Percentiles rank a stretch among this genome's conserved stretches.
Conservation (phyloP, 352 stramenopile species). For the Phytopythium oedochilum region DNA sequence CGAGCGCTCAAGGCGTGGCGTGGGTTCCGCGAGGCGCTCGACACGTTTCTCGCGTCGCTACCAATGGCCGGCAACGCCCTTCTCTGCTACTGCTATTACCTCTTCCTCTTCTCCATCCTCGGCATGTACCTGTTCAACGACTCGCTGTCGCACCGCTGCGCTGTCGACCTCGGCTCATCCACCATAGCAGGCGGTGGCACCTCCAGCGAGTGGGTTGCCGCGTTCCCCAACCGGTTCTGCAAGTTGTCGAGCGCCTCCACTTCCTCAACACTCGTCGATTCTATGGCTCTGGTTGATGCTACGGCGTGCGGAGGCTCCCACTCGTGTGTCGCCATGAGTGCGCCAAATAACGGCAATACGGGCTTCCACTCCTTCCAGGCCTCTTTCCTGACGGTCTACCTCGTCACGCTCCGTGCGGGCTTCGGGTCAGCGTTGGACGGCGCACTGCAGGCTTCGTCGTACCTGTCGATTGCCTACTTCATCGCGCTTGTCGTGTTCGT, state of each 20-base stretch:
- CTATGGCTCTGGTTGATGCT: slow-evolving; percentile 5
- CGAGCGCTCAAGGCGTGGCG: slow-evolving; percentile 69
- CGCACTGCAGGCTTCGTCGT: slow-evolving; percentile 64
- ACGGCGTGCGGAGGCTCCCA: slow-evolving; percentile 7
- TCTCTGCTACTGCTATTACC: slow-evolving; percentile 82
- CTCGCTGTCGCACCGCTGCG: slow-evolving; percentile 71
- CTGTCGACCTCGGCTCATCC: slow-evolving; percentile 20
- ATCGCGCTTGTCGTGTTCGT: slow-evolving; percentile 78
- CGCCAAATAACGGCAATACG: slow-evolving; percentile 70
- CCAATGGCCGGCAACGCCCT: slow-evolving; percentile 72
- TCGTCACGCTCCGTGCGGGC: slow-evolving; percentile 72
- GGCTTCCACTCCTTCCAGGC: slow-evolving; percentile 83
- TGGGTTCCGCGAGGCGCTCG: slow-evolving; percentile 73
- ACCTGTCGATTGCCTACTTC: slow-evolving; percentile 77
- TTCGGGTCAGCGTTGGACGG: slow-evolving; percentile 76
- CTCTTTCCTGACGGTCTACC: slow-evolving; percentile 76
- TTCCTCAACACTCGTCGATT: slow-evolving; percentile 7
- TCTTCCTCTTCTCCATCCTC: slow-evolving; percentile 82
- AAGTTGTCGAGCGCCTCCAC: slow-evolving; percentile 9
- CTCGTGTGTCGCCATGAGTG: slow-evolving; percentile 50
- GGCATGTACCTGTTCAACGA: slow-evolving; percentile 88
- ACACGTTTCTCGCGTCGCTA: slow-evolving; percentile 66
- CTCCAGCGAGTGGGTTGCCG: slow-evolving; percentile 35
- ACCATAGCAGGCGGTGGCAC: slow-evolving; percentile 7
- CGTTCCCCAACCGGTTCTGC: slow-evolving; percentile 56